Evolutionary conservation across 306 rosid species (phyloP).

Genomic region (Rubus idaeus): DNA sequence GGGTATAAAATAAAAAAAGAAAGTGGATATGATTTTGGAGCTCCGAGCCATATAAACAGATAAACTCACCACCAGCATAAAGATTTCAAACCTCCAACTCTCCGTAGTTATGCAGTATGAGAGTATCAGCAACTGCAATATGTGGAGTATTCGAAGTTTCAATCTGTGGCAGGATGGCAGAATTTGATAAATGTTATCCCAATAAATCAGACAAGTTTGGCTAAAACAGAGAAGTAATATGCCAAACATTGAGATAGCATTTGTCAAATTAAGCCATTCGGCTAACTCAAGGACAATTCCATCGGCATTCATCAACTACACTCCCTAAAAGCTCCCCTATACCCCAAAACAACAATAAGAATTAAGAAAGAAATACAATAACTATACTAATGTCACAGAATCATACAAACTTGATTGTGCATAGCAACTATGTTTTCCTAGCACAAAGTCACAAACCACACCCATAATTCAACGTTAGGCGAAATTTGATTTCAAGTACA

Average conservation of each 20-base stretch:
- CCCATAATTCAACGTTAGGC: background rate
- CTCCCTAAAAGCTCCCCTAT: background rate
- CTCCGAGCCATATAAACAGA: too few species aligned
- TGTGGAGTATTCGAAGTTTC: background rate
- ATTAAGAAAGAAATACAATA: too few species aligned
- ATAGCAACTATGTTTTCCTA: too few species aligned
- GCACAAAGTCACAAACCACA: background rate
- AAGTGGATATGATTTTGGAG: too few species aligned
- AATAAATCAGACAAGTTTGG: background rate
- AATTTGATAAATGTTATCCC: background rate
- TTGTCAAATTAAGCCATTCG: background rate
- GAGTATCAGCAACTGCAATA: background rate
- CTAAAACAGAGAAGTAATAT: background rate
- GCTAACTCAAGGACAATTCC: background rate
- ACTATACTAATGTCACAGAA: too few species aligned
- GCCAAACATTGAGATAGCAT: background rate
- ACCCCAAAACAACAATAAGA: background rate
- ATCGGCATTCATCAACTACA: background rate
- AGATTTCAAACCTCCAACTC: background rate
- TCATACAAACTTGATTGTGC: too few species aligned
- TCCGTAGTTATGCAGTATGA: background rate
- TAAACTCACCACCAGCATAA: too few species aligned
- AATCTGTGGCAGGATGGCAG: background rate
- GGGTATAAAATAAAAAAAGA: too few species aligned
- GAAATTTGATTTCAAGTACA: too few species aligned